Evolutionary conservation across 1,284 basidiomycete genomes (phyloP).

Genomic region (Ustilago vetiveriae): DNA sequence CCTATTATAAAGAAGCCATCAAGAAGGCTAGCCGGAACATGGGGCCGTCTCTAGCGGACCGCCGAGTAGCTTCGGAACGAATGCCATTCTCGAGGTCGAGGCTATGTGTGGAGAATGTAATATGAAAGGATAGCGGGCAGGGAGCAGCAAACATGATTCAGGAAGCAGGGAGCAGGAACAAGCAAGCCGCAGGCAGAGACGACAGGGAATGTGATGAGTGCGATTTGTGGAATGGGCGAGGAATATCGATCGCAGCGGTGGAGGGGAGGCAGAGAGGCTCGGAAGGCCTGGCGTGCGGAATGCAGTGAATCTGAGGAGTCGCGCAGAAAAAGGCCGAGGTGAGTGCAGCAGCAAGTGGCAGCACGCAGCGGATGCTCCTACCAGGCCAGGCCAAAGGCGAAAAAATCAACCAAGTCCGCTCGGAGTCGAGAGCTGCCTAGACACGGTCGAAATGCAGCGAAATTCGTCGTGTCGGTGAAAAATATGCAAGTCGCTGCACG

Average conservation of each 20-base stretch:
- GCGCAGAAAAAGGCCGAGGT: constrained; percentile 24
- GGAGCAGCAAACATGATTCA: too few relatives aligned
- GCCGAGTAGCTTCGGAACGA: constrained; percentile 1
- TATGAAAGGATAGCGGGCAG: not conserved
- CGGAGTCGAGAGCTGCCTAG: constrained; percentile 6
- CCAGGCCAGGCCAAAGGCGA: not conserved
- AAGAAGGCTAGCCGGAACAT: constrained; percentile 1
- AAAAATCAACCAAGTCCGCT: constrained; percentile 22
- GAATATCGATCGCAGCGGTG: constrained; percentile 38
- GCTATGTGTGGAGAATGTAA: not conserved
- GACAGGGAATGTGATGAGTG: constrained; percentile 36
- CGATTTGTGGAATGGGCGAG: constrained; percentile 29
- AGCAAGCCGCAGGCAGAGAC: constrained; percentile 18
- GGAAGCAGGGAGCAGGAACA: constrained; percentile 6
- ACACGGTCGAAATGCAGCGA: constrained; percentile 10
- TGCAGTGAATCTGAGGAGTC: constrained; percentile 14
- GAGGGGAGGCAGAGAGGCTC: constrained; percentile 29
- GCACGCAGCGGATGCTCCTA: too few relatives aligned
- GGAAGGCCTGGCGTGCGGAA: constrained; percentile 28
- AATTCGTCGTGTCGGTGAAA: constrained; percentile 17
- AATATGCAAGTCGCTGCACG: constrained; percentile 28
- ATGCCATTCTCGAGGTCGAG: not conserved
- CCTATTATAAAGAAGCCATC: constrained; percentile 19
- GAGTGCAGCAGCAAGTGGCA: constrained; percentile 1
- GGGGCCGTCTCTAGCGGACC: constrained; percentile 4